Evolutionary conservation across 805 yeast species (phyloP).

Genomic region (Yamadazyma tumulicola): DNA sequence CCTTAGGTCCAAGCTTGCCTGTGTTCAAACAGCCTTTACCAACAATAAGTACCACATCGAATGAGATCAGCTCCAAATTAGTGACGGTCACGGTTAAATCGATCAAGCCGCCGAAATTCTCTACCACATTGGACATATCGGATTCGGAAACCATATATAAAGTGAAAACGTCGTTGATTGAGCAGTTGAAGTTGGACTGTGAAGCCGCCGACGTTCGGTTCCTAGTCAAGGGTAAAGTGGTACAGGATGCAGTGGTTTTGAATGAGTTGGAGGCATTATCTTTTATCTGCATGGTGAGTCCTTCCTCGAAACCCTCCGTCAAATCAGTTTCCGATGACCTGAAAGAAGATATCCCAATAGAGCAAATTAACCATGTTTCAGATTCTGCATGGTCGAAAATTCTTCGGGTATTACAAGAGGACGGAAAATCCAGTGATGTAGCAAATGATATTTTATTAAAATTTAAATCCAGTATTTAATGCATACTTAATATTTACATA

Average conservation of each 20-base stretch:
- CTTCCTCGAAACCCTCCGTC: conserved; percentile 14
- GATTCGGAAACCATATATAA: conserved; percentile 31
- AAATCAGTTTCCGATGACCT: neutral
- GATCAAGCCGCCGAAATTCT: conserved; percentile 70
- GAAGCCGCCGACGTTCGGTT: conserved; percentile 44
- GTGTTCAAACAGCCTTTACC: conserved; percentile 31
- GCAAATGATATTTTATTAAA: conserved; percentile 16
- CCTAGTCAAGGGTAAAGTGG: conserved; percentile 59
- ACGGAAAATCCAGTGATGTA: conserved; percentile 25
- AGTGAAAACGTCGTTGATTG: conserved; percentile 36
- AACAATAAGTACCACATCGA: neutral
- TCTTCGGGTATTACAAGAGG: conserved; percentile 26
- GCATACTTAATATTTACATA: neutral
- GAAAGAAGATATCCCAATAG: neutral
- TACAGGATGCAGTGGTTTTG: conserved; percentile 46
- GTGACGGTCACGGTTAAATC: conserved; percentile 51
- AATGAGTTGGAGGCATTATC: conserved; percentile 21
- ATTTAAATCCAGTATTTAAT: conserved; percentile 13
- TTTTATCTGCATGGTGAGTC: conserved; percentile 46
- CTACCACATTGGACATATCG: conserved; percentile 22
- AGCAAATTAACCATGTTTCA: conserved; percentile 8
- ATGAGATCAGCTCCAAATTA: neutral
- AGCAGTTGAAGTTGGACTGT: conserved; percentile 24
- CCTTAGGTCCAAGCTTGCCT: conserved; percentile 49
- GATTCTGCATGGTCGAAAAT: conserved; percentile 44